Base-by-base conservation (phyloP, 2,329 filamentous ascomycete genomes). In the Emericellopsis atlantica region DNA sequence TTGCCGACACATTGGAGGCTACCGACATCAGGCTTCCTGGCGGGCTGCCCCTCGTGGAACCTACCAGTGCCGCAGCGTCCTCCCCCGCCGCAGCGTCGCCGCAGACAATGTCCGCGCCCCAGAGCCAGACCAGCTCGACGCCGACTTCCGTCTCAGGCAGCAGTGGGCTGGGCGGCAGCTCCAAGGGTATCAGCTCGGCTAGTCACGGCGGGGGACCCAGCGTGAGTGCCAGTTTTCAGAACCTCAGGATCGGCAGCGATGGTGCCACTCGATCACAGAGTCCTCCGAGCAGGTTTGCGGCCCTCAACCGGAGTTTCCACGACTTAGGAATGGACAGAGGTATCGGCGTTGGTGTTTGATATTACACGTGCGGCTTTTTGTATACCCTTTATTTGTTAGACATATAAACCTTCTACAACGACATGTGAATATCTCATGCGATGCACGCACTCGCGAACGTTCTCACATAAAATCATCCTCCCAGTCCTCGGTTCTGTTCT, bases 401-500 rank as follows among this genome's bases (percentile, higher is more conserved):
- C 14, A n/a, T 23, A 24, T 22, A 34, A 12, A 18, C 12, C 23
- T 31, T 31, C 14, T 43, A 23, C 14, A 7, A 38, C 16, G 7
- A 8, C 18, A 10, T 21, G 18, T 21, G 18, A 5, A 21, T 21
- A 21, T 21, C 18, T 3, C 18, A 21, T 21, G 18, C 18, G 18
- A 21, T 21, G 5, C 18, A 3, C 18, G 18, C 18, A 3, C 18
- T 21, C 18, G 18, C 5, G 31, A 32, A 32, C 11, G 4, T 16
- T 21, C n/a, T 46, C 73, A 90, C 87, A 95, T 93, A 55, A 98
- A 98, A 55, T 98, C 90, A 44, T 95, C 89, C 54, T 86, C 74
- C 66, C 85, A 89, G 57, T 85, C 69, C 44, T 79, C 75, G 46
- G 74, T 71, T 12, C 87, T 76, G 54, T 95, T 79, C 62, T 95